These are phyloP conservation scores for Ustilago crameri DNA, from an alignment of 1,284 basidiomycete species.

Conservation along the genomic window DNA sequence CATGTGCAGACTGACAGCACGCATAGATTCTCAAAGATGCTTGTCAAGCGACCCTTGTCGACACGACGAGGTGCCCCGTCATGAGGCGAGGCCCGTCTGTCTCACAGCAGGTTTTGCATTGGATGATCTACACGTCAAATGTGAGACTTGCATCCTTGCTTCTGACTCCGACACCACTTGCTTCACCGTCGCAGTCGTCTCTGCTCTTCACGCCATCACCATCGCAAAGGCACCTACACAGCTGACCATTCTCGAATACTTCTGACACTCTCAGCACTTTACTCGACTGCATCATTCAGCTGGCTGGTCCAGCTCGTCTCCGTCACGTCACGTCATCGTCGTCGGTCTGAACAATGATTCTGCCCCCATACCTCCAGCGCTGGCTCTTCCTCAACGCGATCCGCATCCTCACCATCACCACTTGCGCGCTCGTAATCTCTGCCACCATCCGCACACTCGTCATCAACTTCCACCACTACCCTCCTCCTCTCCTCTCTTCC, in stretches of 20 bases:
- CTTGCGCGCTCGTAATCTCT: constrained; percentile 31
- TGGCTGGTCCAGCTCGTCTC: neutral
- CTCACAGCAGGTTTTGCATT: too few species aligned
- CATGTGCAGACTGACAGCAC: neutral
- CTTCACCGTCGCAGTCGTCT: neutral
- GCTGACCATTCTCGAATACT: too few species aligned
- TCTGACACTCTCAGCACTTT: too few species aligned
- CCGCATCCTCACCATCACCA: constrained; percentile 40
- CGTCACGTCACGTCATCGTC: neutral
- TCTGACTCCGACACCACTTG: neutral
- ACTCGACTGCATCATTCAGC: too few species aligned
- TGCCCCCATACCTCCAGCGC: constrained; percentile 43
- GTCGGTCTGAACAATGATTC: constrained; percentile 17
- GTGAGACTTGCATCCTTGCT: neutral
- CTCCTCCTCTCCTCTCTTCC: constrained; percentile 8
- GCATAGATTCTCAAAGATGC: neutral
- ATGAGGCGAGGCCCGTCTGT: too few species aligned
- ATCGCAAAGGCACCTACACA: neutral
- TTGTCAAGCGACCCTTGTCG: constrained; percentile 8
- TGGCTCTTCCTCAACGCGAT: constrained; percentile 45
- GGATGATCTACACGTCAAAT: too few species aligned
- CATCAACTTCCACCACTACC: constrained; percentile 30
- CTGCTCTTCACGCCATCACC: neutral
- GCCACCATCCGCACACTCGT: constrained; percentile 27
- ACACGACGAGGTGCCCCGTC: neutral